Conservation (phyloP, 1,284 basidiomycete genomes). For the Porogramme epimiltina region DNA sequence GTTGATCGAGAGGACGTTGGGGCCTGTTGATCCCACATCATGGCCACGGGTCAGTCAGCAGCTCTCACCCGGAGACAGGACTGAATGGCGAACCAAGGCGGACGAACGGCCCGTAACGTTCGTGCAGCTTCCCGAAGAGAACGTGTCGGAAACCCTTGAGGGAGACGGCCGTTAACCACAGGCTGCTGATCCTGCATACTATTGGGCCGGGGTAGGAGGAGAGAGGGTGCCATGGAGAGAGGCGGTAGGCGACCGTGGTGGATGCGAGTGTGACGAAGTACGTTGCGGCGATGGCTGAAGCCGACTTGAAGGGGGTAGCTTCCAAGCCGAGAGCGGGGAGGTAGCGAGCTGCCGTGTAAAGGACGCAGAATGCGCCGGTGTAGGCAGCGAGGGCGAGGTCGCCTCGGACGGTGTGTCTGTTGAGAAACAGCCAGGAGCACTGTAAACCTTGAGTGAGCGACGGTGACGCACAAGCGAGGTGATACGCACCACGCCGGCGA, state of each 20-base stretch:
- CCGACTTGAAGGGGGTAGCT: not conserved
- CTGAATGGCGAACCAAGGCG: constrained; percentile 9
- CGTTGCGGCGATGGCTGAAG: not conserved
- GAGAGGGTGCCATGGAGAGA: constrained; percentile 29
- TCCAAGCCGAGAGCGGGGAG: not conserved
- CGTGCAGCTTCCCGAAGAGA: constrained; percentile 20
- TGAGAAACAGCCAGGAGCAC: not conserved
- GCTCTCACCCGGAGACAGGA: not conserved
- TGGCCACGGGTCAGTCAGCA: not conserved
- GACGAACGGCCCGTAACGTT: constrained; percentile 27
- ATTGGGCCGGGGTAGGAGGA: constrained; percentile 29
- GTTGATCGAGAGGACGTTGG: constrained; percentile 1
- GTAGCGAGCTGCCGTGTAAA: not conserved
- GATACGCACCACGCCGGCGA: too few species aligned
- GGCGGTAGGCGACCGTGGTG: constrained; percentile 19
- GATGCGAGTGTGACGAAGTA: not conserved
- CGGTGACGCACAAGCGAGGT: too few species aligned
- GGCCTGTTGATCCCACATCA: not conserved
- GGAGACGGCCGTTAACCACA: constrained; percentile 16
- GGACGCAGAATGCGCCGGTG: not conserved
- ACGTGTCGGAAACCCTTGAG: constrained; percentile 23
- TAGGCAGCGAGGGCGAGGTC: not conserved
- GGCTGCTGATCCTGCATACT: constrained; percentile 17
- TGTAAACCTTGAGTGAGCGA: not conserved
- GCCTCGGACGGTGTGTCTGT: not conserved